Evolutionary conservation across 495 filamentous ascomycete genomes (phyloP), one percentile per base, ranked within the genome.

Genomic region (Penicillium samsonianum): DNA sequence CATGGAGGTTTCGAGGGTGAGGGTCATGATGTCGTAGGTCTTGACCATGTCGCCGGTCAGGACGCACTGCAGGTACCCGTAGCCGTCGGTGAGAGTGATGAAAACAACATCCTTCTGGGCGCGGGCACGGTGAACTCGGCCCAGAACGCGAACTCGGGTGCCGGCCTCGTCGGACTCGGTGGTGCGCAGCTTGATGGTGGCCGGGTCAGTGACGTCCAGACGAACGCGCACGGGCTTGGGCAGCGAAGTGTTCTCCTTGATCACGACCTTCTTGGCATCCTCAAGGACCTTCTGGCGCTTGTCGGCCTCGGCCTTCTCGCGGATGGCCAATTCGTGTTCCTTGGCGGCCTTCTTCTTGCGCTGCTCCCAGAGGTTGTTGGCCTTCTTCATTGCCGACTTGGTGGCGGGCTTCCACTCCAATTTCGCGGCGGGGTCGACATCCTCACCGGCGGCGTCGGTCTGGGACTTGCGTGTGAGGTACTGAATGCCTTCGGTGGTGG

Each of bases 1-100:
- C 58, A 99, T 85, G 31, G 91, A 91, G 20, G 92, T 96, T 72
- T 93, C 95, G 53, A 88, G 84, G 28, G 92, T 92, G 53, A 99
- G 84, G 19, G 88, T 90, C 63, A 96, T 73, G 49, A 90, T 90
- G 73, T 98, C 92, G 78, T 96, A 95, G 26, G 90, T 94, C 79
- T 91, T 94, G 62, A 90, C 87, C 63, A 99, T 78, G 44, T 88
- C 82, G 28, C 91, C 91, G 1, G 89, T 83, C 61, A 99, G 71
- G 60, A 98, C 81, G 61, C 91, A 95, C 80, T 97, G 93, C 58
- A 99, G 76, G 63, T 87, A 86, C 22, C 93, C 93, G 63, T 93
- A 93, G 38, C 94, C 94, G 65, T 97, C 94, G 65, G 86, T 77
- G 35, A 98, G 78, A 11, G 87, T 93, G 61, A 98, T 75, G 74